These are phyloP conservation scores for Stephania japonica DNA, from an alignment of 164 flowering plant species.

Conservation along the genomic window DNA sequence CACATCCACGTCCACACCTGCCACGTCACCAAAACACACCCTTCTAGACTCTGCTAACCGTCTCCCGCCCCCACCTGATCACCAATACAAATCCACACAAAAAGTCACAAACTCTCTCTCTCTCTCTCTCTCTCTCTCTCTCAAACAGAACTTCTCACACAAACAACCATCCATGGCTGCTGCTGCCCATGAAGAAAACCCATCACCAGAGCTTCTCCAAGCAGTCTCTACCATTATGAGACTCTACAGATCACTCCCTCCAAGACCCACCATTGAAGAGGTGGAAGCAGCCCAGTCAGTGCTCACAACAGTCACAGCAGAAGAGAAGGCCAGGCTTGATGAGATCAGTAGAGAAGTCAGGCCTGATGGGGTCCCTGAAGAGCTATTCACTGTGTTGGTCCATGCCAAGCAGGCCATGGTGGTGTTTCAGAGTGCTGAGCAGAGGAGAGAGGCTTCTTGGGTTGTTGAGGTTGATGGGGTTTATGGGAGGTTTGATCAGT, in stretches of 20 bases:
- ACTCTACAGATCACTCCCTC: slow-evolving; percentile 51
- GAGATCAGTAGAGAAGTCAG: slow-evolving; percentile 29
- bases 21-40: background rate
- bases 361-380: slow-evolving; percentile 45
- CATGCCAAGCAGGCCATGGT: slow-evolving; percentile 35
- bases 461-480: slow-evolving; percentile 36
- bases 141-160: background rate
- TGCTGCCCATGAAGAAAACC: slow-evolving; percentile 12
- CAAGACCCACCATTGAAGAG: slow-evolving; percentile 59
- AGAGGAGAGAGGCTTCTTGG: slow-evolving; percentile 47
- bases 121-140: background rate
- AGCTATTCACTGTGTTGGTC: slow-evolving; percentile 41
- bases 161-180: slow-evolving; percentile 17
- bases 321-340: slow-evolving; percentile 43
- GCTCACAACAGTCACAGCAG: slow-evolving; percentile 32
- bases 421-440: slow-evolving; percentile 43
- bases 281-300: slow-evolving; percentile 53
- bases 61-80: background rate
- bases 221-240: slow-evolving; percentile 49
- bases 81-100: background rate
- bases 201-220: slow-evolving; percentile 27
- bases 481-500: slow-evolving; percentile 39
- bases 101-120: background rate
- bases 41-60: background rate
- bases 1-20: too few species aligned